Conservation (phyloP, 2,329 filamentous ascomycete genomes). For the Penicillium sp. region DNA sequence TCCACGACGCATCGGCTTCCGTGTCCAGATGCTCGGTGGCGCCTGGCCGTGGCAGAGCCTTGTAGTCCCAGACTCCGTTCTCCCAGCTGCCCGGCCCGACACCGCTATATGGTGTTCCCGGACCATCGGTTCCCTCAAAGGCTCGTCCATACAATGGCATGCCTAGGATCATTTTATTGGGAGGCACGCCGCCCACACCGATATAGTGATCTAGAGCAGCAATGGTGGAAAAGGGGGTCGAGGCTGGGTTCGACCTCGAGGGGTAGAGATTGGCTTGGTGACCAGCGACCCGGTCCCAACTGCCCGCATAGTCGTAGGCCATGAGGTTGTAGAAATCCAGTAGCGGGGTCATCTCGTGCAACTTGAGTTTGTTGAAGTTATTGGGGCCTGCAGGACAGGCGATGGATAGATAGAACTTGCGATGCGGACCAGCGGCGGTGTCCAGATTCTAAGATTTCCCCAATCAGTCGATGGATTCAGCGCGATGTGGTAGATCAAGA, state of each 20-base stretch:
- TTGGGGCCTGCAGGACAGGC: conserved; percentile 44
- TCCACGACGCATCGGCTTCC: conserved; percentile 65
- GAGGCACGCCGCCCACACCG: conserved; percentile 52
- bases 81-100: conserved; percentile 74
- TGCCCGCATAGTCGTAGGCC: conserved; percentile 82
- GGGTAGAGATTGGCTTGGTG: conserved; percentile 77
- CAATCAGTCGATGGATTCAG: conserved; percentile 6
- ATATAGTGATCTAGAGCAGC: conserved; percentile 67
- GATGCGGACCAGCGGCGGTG: conserved; percentile 33
- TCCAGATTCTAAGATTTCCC: conserved; percentile 28
- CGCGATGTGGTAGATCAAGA: too few species aligned
- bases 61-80: conserved; percentile 80
- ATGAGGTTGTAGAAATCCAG: conserved; percentile 57
- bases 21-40: conserved; percentile 60
- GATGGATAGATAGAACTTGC: conserved; percentile 45
- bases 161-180: conserved; percentile 75
- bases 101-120: conserved; percentile 64
- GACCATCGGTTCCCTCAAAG: conserved; percentile 73
- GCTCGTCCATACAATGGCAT: conserved; percentile 93
- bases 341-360: conserved; percentile 42
- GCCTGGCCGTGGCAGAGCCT: conserved; percentile 66
- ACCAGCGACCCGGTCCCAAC: conserved; percentile 66
- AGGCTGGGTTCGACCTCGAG: conserved; percentile 51
- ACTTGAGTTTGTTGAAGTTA: conserved; percentile 41
- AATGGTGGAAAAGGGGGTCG: conserved; percentile 73